Evolutionary conservation across 371 early-diverging fungal genomes (phyloP), one percentile per base, ranked within the genome.

Genomic region (Blakeslea trispora): DNA sequence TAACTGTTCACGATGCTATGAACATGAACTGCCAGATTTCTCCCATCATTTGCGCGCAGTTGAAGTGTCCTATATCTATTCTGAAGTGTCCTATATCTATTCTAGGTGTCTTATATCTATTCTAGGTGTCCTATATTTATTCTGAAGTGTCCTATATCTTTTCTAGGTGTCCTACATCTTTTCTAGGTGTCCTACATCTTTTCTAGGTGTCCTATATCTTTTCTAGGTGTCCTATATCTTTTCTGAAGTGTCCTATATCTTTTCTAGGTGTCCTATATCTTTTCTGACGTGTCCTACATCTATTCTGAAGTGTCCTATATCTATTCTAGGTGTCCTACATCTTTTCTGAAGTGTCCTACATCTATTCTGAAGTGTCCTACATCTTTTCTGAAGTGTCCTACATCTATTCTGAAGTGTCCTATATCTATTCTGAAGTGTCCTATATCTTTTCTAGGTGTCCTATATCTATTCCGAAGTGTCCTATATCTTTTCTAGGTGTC

Each of bases 1-100:
- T 50, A 50, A 50, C 57, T 57, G 50, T 57, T 44, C 50, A 57
- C 49, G 35, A 57, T 50, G 45, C 50, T 57, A 57, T 57, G 50
- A 57, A 19, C 45, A 57, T 50, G 57, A 50, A 57, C 44, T 50
- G 50, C 37, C 50, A 57, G 50, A 45, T 50, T 50, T 57, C 57
- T 50, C 50, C 44, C 45, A 50, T 57, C 57, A 57, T 57, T 57
- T 57, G 34, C 43, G 43, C 14, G 49, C 50, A 56, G 57, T 56
- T 49, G 49, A 56, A 55, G 56, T 48, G 41, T 48, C 56, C 48
- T 5, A 55, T 37, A 23, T 49, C 31, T 47, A 40, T 40, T 55
- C 32, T 51, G 15, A 51, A 51, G 53, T 53, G 53, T 44, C 53
- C 44, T 2, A 31, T 45, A 28, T 44, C 43, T 53, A 44, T 53